These are phyloP conservation scores for Phyllosticta ampelicida DNA, from an alignment of 2,329 filamentous ascomycete species.

Conservation along the genomic window DNA sequence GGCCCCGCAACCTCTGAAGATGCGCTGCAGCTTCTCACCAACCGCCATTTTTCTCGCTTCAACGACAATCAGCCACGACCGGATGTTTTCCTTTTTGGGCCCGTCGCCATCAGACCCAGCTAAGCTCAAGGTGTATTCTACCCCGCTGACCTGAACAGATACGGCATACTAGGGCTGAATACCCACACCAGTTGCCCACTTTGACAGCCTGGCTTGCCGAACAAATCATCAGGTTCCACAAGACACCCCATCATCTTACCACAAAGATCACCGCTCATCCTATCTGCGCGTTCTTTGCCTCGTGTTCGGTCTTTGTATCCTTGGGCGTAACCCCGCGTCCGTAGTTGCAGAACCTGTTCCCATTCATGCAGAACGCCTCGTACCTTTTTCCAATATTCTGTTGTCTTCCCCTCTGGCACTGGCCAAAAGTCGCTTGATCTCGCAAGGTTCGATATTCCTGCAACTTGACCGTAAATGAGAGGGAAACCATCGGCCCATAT, in stretches of 20 bases:
- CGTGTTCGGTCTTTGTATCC: neutral
- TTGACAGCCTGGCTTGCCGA: neutral
- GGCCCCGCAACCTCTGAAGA: neutral
- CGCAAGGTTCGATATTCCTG: neutral
- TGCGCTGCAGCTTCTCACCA: neutral
- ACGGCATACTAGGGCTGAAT: neutral
- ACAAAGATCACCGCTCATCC: neutral
- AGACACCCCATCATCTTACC: neutral
- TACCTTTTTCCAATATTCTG: neutral
- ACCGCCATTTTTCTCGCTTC: neutral
- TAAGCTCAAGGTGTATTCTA: neutral
- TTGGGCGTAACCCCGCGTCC: neutral
- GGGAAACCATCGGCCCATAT: neutral
- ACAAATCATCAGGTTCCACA: neutral
- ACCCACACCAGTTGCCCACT: neutral
- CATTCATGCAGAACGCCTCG: neutral
- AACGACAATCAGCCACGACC: neutral
- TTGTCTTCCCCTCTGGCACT: neutral
- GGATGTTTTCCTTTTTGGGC: neutral
- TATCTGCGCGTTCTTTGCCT: neutral
- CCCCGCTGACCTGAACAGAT: neutral
- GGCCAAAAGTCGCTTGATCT: neutral
- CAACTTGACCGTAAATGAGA: neutral
- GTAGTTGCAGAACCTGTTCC: neutral
- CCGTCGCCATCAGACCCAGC: neutral